Evolutionary conservation across 306 rosid species (phyloP), one percentile per base, ranked within the genome.

Genomic region (Quercus gilva): DNA sequence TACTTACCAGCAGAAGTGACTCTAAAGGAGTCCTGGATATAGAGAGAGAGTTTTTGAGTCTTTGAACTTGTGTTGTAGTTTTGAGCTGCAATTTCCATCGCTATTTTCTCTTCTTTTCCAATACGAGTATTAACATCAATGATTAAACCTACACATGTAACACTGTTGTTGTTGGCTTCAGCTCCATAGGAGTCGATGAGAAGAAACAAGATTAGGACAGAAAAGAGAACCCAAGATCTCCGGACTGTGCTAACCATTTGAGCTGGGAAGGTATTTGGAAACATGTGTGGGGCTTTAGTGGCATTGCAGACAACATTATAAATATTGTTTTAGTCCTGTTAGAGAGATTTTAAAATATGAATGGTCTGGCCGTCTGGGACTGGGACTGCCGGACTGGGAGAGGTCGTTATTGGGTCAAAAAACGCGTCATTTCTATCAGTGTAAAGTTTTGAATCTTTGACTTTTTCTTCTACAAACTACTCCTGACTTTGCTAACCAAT

Each of bases 21-120:
- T 83, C 26, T 76, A 20, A 80, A 67, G 53, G 81, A 14, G 26
- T 81, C 57, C 23, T 29, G 77, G 76, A 78, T 75, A 73, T 83
- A 25, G 23, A 88, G 84, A 76, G 79, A 73, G 5, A 88, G n/a
- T 58, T 85, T 81, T 77, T 69, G 35, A 10, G 75, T 56, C 56
- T 73, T 78, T 17, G 87, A 83, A 61, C 7, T 80, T 6, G 23
- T 69, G 60, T 85, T 88, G 81, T 78, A 83, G 19, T 23, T 83
- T 63, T 81, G 86, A 69, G 81, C 81, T 61, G 84, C 89, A 61
- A 88, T 79, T 21, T 83, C 84, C 91, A 88, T 85, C 8, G 89
- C 91, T 23, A 76, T 53, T 85, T 18, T 76, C 76, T 85, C 89
- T 76, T 88, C 91, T 83, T 88, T 85, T 25, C 91, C 91, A 29